Conservation (phyloP, 345 rosid genomes). For the Limnanthes douglasii region DNA sequence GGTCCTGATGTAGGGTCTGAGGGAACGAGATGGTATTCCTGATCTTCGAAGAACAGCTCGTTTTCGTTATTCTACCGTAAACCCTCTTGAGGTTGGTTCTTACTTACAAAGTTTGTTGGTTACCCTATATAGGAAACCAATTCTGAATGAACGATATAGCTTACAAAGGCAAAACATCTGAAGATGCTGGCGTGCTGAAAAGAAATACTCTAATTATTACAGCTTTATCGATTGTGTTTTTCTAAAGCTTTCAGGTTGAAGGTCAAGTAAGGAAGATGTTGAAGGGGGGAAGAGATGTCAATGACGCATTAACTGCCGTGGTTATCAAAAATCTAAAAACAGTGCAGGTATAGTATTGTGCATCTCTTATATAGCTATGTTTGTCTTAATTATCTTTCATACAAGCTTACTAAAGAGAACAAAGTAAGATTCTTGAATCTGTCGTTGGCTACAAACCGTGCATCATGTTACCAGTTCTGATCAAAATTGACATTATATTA, state of each 20-base stretch:
- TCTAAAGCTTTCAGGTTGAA: constrained; percentile 39
- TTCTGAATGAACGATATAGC: constrained; percentile 3
- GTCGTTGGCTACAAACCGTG: constrained; percentile 1
- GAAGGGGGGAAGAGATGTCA: constrained; percentile 56
- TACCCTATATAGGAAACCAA: constrained; percentile 4
- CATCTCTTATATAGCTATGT: neutral
- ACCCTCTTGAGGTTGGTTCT: constrained; percentile 63
- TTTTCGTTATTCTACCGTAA: constrained; percentile 63
- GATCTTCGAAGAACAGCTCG: constrained; percentile 85
- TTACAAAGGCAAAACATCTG: constrained; percentile 4
- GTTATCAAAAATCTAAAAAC: constrained; percentile 72
- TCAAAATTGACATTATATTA: neutral
- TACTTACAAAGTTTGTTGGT: constrained; percentile 4
- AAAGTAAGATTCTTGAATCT: constrained; percentile 2
- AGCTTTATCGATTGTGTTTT: constrained; percentile 10
- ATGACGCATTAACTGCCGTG: constrained; percentile 48
- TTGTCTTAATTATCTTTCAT: constrained; percentile 2
- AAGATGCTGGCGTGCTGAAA: neutral
- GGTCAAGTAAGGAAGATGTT: constrained; percentile 40
- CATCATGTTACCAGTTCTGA: neutral
- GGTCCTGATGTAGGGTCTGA: constrained; percentile 35
- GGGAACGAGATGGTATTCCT: constrained; percentile 87
- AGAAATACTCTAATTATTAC: constrained; percentile 1
- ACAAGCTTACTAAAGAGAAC: constrained; percentile 2
- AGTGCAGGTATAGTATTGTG: constrained; percentile 40